Evolutionary conservation across 306 rosid species (phyloP).

Genomic region (Delonix regia): DNA sequence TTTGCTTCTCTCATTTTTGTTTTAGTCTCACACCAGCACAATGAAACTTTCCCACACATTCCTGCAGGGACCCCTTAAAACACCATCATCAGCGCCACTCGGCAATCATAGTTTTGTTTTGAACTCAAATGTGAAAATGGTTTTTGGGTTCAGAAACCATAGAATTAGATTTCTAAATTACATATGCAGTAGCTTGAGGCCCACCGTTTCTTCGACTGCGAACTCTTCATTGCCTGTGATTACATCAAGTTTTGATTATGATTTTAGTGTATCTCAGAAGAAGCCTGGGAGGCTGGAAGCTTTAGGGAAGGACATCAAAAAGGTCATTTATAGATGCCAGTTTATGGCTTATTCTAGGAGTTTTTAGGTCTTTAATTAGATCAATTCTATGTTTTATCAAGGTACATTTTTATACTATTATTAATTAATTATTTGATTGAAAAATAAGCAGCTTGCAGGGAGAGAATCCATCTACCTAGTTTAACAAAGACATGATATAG

Average conservation of each 20-base stretch:
- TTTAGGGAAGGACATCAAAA: constrained; percentile 61
- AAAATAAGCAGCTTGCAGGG: too few relatives aligned
- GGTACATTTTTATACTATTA: too few relatives aligned
- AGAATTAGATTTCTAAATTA: constrained; percentile 31
- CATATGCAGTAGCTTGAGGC: constrained; percentile 39
- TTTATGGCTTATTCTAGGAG: constrained; percentile 76
- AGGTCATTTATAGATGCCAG: constrained; percentile 73
- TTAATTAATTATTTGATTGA: too few relatives aligned
- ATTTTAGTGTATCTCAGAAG: constrained; percentile 20
- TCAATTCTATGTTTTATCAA: constrained; percentile 74
- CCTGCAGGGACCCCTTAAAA: constrained; percentile 32
- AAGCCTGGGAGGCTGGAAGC: constrained; percentile 31
- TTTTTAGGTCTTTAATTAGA: constrained; percentile 75
- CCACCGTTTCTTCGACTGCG: constrained; percentile 46
- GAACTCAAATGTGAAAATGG: constrained; percentile 19
- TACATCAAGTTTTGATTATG: constrained; percentile 37
- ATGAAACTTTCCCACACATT: constrained; percentile 56
- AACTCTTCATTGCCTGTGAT: constrained; percentile 36
- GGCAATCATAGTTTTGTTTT: constrained; percentile 25
- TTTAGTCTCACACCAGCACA: too few relatives aligned
- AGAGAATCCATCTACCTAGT: too few relatives aligned
- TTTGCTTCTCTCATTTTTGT: too few relatives aligned
- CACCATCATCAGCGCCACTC: constrained; percentile 20
- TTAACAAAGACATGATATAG: too few relatives aligned
- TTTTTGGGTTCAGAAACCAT: constrained; percentile 27